Conservation (phyloP, 768 basidiomycete species). For the Kwoniella newhampshirensis region DNA sequence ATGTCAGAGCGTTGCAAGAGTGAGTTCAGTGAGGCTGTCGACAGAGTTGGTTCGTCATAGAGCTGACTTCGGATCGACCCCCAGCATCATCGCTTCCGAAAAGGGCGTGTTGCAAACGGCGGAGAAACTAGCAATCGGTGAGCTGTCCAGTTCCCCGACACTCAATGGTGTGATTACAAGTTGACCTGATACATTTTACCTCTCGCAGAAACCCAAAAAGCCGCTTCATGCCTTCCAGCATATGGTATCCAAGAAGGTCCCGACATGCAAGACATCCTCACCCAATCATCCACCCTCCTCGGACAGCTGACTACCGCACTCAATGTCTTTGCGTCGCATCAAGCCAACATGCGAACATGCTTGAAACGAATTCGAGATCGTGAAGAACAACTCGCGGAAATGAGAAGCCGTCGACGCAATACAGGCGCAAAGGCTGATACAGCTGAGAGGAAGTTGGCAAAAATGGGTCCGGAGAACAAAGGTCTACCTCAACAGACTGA, state of each 20-base stretch:
- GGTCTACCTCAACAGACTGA: slow-evolving; percentile 73
- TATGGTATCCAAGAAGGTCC: slow-evolving; percentile 54
- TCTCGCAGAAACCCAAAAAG: slow-evolving; percentile 42
- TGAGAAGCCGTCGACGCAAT: slow-evolving; percentile 68
- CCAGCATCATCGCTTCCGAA: slow-evolving; percentile 75
- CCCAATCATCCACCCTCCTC: slow-evolving; percentile 68
- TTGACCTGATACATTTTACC: background rate
- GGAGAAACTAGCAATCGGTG: slow-evolving; percentile 39
- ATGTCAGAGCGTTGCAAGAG: slow-evolving; percentile 78
- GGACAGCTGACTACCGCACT: slow-evolving; percentile 68
- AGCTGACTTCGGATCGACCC: too few relatives aligned
- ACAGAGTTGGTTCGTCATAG: too few relatives aligned
- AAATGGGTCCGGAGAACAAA: slow-evolving; percentile 88
- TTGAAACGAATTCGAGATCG: slow-evolving; percentile 79
- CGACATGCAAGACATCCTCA: slow-evolving; percentile 63
- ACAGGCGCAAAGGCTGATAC: slow-evolving; percentile 71
- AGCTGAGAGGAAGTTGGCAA: slow-evolving; percentile 83
- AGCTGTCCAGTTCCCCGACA: slow-evolving; percentile 4
- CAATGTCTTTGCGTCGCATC: slow-evolving; percentile 68
- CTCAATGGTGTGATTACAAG: background rate
- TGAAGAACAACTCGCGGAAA: slow-evolving; percentile 77
- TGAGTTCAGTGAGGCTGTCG: slow-evolving; percentile 33
- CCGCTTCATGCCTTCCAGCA: slow-evolving; percentile 43
- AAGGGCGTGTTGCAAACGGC: slow-evolving; percentile 65
- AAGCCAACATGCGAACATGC: slow-evolving; percentile 66